These are phyloP conservation scores for Lecanoromycetidae sp. DNA, from an alignment of 2,329 filamentous ascomycete genomes.

Conservation along the genomic window DNA sequence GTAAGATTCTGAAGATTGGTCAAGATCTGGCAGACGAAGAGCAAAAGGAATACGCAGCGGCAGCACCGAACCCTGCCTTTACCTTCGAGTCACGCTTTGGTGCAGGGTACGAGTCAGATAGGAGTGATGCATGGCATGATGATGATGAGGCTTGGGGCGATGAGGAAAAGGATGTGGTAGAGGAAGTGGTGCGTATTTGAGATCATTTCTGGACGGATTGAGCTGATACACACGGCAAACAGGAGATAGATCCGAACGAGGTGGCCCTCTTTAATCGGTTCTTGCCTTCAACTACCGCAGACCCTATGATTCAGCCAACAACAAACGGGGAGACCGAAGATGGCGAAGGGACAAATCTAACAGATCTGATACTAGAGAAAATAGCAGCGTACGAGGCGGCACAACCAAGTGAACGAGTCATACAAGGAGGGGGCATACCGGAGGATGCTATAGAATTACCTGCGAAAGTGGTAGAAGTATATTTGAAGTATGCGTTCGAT, in stretches of 20 bases:
- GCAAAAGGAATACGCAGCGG: conserved; percentile 37
- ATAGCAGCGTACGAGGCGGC: conserved; percentile 73
- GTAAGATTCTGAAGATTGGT: conserved; percentile 79
- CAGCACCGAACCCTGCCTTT: conserved; percentile 52
- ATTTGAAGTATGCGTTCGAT: conserved; percentile 55
- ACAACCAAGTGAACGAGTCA: conserved; percentile 26
- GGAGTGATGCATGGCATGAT: conserved; percentile 39
- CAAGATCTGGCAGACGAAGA: conserved; percentile 82
- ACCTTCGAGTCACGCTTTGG: conserved; percentile 67
- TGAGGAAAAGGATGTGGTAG: conserved; percentile 58
- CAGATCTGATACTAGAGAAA: conserved; percentile 85
- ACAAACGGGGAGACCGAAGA: conserved; percentile 33
- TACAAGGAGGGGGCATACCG: conserved; percentile 44
- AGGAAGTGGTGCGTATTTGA: conserved; percentile 37
- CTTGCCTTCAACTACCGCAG: conserved; percentile 60
- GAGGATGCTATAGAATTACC: conserved; percentile 80
- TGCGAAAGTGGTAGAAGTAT: conserved; percentile 86
- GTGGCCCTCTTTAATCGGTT: conserved; percentile 86
- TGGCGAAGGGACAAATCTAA: conserved; percentile 61
- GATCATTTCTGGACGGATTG: neutral
- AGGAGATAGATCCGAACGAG: conserved; percentile 80
- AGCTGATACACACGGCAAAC: neutral
- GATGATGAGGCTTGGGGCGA: conserved; percentile 60
- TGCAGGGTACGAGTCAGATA: conserved; percentile 40
- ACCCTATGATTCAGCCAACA: conserved; percentile 59